These are phyloP conservation scores for Hymenoscyphus repandus DNA, from an alignment of 2,329 filamentous ascomycete species.

Conservation along the genomic window DNA sequence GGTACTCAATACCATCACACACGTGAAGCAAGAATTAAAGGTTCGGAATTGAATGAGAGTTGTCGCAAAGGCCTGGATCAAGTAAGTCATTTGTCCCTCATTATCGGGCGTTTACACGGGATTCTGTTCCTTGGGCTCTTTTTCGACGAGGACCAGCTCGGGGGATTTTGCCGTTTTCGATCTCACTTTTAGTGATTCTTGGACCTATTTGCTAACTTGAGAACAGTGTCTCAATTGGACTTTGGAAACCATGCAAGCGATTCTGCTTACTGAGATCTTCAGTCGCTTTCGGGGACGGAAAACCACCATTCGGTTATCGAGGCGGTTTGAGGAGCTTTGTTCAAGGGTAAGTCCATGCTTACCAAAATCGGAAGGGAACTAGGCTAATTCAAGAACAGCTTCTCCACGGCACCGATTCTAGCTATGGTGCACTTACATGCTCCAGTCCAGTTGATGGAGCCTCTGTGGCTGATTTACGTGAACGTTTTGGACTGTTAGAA, in stretches of 20 bases:
- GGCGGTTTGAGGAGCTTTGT: conserved; percentile 27
- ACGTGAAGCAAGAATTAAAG: conserved; percentile 23
- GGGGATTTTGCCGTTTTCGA: too few species aligned
- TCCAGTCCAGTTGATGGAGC: conserved; percentile 12
- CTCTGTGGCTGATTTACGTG: conserved; percentile 17
- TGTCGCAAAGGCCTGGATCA: conserved; percentile 25
- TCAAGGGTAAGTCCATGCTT: conserved; percentile 20
- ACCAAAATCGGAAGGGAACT: background rate
- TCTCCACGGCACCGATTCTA: conserved; percentile 15
- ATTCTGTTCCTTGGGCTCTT: background rate
- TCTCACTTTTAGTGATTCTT: background rate
- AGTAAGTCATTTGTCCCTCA: conserved; percentile 13
- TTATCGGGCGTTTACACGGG: too few species aligned
- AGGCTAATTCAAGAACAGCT: conserved; percentile 13
- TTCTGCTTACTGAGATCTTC: conserved; percentile 30
- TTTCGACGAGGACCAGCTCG: too few species aligned
- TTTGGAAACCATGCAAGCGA: conserved; percentile 28
- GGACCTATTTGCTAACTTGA: conserved; percentile 1
- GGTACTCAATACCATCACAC: conserved; percentile 29
- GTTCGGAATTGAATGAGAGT: conserved; percentile 25
- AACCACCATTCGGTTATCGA: conserved; percentile 21
- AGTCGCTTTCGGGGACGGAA: conserved; percentile 28
- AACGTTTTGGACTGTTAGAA: conserved; percentile 14
- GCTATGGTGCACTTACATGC: conserved; percentile 8
- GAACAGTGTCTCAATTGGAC: conserved; percentile 22